A percentile compares a stretch with the other conserved stretches of the same genome.
Evolutionary conservation across 2,329 filamentous ascomycete genomes (phyloP).

Genomic region (Neurospora sp.): DNA sequence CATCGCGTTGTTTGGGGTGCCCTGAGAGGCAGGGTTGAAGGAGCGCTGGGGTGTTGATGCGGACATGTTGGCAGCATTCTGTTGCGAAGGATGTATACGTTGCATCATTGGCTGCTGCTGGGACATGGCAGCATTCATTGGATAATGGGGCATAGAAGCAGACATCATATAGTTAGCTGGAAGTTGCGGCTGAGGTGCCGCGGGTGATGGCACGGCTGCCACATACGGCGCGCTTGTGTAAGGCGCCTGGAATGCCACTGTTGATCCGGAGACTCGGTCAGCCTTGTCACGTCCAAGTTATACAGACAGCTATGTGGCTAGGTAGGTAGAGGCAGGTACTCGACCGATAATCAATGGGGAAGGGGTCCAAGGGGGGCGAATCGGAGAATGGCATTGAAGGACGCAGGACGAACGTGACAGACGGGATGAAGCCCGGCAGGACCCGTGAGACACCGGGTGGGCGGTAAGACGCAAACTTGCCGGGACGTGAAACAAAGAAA

Average conservation of each 20-base stretch:
- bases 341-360: not conserved
- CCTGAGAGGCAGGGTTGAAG: slow-evolving; percentile 26
- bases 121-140: slow-evolving; percentile 43
- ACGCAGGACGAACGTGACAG: not conserved
- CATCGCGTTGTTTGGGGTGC: slow-evolving; percentile 26
- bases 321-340: not conserved
- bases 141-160: slow-evolving; percentile 42
- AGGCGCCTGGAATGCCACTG: slow-evolving; percentile 50
- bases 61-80: slow-evolving; percentile 24
- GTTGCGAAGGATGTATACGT: slow-evolving; percentile 29
- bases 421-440: not conserved
- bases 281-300: slow-evolving; percentile 2
- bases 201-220: slow-evolving; percentile 38
- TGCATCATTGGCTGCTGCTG: slow-evolving; percentile 34
- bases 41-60: slow-evolving; percentile 27
- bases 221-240: slow-evolving; percentile 49
- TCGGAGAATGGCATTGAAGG: not conserved
- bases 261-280: slow-evolving; percentile 8
- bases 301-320: not conserved
- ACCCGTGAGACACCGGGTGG: not conserved
- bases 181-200: slow-evolving; percentile 37
- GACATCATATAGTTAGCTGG: slow-evolving; percentile 48
- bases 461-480: not conserved
- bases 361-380: not conserved
- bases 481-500: not conserved